Conservation (phyloP, 2,329 filamentous ascomycete species). For the Achaetomium macrosporum region DNA sequence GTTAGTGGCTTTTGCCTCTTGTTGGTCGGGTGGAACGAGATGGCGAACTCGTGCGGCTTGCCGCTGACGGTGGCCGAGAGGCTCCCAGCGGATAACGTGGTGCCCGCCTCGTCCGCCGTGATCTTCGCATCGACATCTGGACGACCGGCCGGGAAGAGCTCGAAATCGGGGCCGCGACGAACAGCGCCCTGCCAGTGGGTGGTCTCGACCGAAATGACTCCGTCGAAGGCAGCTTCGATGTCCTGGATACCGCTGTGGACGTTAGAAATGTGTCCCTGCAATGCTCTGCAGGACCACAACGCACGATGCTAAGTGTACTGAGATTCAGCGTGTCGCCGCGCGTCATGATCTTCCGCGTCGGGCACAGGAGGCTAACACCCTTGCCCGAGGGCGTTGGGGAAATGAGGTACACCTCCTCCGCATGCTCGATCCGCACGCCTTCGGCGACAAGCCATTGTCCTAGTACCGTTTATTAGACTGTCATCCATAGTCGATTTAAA, state of each 20-base stretch:
- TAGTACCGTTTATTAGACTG: not conserved
- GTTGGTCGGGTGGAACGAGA: conserved; percentile 48
- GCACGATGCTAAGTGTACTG: conserved; percentile 47
- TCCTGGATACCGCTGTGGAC: conserved; percentile 31
- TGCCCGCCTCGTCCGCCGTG: conserved; percentile 37
- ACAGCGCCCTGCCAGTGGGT: conserved; percentile 52
- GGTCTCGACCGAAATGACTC: conserved; percentile 53
- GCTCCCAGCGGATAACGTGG: conserved; percentile 45
- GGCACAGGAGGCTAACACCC: conserved; percentile 50
- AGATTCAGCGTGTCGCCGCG: conserved; percentile 53
- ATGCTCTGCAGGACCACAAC: conserved; percentile 5
- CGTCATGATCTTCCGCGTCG: conserved; percentile 48
- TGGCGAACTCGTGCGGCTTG: conserved; percentile 46
- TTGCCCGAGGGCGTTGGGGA: conserved; percentile 37
- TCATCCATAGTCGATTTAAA: not conserved
- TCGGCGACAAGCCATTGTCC: conserved; percentile 53
- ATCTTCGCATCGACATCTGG: conserved; percentile 38
- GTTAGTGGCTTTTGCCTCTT: conserved; percentile 45
- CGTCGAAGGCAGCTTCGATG: conserved; percentile 50
- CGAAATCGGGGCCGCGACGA: conserved; percentile 50
- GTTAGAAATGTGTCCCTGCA: not conserved
- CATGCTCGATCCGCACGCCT: conserved; percentile 57
- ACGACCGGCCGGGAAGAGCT: conserved; percentile 49
- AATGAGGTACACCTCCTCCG: conserved; percentile 56
- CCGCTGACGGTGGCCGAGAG: conserved; percentile 47